A percentile compares a stretch with the other conserved stretches of the same genome.
Conservation (phyloP, 768 basidiomycete species). For the Podaxis carcinomalis region DNA sequence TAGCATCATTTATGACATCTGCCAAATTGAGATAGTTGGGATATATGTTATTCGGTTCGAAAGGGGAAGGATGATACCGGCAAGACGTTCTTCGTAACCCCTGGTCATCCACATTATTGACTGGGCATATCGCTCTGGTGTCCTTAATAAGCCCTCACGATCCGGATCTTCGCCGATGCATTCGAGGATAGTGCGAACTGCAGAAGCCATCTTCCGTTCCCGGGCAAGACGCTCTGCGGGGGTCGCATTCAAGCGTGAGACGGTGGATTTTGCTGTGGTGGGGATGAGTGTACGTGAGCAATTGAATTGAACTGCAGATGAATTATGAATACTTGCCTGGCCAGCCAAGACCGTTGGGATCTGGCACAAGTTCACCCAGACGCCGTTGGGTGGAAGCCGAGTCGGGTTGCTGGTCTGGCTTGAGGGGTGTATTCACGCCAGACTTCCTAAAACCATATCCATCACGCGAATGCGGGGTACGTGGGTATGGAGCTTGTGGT, state of each 20-base stretch:
- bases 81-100: constrained; percentile 94
- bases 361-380: constrained; percentile 36
- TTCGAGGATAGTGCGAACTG: constrained; percentile 89
- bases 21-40: constrained; percentile 16
- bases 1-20: constrained; percentile 99
- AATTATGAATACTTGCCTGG: constrained; percentile 54
- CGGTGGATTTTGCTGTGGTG: constrained; percentile 78
- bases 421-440: constrained; percentile 58
- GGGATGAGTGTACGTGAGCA: neutral
- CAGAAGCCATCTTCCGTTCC: constrained; percentile 73
- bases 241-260: constrained; percentile 79
- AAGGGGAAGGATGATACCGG: constrained; percentile 48
- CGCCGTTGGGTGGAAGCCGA: constrained; percentile 20
- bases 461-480: constrained; percentile 47
- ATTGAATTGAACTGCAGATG: neutral
- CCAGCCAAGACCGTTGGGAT: constrained; percentile 86
- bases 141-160: constrained; percentile 86
- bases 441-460: constrained; percentile 84
- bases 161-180: constrained; percentile 98
- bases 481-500: constrained; percentile 7
- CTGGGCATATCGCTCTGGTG: constrained; percentile 94
- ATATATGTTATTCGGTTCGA: constrained; percentile 12
- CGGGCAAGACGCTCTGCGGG: constrained; percentile 66
- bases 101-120: constrained; percentile 99
- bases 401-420: constrained; percentile 34